Evolutionary conservation across 768 basidiomycete genomes (phyloP).

Genomic region (Pseudohyphozyma bogoriensis): DNA sequence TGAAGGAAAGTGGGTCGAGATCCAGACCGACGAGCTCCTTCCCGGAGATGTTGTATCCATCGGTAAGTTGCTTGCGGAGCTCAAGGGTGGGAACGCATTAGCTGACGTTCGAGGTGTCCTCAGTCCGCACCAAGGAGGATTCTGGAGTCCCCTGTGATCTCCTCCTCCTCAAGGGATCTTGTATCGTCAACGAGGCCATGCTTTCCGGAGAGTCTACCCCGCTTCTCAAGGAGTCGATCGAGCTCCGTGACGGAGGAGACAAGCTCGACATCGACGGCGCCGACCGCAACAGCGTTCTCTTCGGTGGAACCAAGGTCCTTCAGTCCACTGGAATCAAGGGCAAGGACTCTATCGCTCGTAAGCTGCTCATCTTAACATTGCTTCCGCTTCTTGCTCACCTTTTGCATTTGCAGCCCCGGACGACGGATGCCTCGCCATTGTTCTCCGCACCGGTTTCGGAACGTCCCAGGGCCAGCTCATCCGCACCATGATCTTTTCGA

Average conservation of each 20-base stretch:
- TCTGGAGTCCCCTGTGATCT: constrained; percentile 88
- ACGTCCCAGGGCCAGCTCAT: constrained; percentile 96
- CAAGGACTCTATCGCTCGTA: constrained; percentile 31
- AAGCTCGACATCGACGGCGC: constrained; percentile 70
- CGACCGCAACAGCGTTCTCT: constrained; percentile 80
- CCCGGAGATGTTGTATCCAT: constrained; percentile 85
- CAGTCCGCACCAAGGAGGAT: constrained; percentile 51
- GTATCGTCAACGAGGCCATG: constrained; percentile 99
- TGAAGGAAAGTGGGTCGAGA: constrained; percentile 60
- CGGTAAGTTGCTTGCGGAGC: constrained; percentile 44
- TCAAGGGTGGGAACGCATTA: not conserved
- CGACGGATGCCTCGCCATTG: constrained; percentile 80
- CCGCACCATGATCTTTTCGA: constrained; percentile 97
- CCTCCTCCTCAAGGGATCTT: constrained; percentile 79
- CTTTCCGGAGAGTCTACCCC: constrained; percentile 96
- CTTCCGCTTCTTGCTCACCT: constrained; percentile 26
- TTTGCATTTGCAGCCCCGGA: constrained; percentile 60
- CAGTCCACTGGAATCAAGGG: constrained; percentile 51
- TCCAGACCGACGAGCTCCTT: constrained; percentile 76
- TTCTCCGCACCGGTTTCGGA: constrained; percentile 91
- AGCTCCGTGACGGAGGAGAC: constrained; percentile 64
- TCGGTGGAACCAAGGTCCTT: constrained; percentile 93
- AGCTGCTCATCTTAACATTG: not conserved
- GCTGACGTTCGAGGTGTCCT: not conserved
- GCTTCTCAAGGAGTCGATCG: constrained; percentile 86